Conservation (phyloP, 257 asterid species). For the Linaria vulgaris region DNA sequence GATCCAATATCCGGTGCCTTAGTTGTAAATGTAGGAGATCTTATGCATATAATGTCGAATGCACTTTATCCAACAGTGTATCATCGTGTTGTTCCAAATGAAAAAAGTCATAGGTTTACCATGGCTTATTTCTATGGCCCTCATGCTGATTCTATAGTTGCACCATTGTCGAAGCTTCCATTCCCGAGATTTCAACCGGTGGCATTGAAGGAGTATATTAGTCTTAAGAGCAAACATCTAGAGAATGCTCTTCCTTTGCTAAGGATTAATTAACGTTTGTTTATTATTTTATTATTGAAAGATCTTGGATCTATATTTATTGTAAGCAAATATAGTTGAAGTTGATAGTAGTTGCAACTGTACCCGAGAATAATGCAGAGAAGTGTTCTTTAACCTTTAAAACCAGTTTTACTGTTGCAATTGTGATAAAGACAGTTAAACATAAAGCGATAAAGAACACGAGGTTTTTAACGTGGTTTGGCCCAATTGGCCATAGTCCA, state of each 20-base stretch:
- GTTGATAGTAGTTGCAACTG: too few species aligned
- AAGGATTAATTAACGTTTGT: slow-evolving; percentile 22
- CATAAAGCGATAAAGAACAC: too few species aligned
- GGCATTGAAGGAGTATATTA: slow-evolving; percentile 54
- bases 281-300: too few species aligned
- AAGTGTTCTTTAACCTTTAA: too few species aligned
- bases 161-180: slow-evolving; percentile 37
- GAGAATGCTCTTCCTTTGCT: slow-evolving; percentile 51
- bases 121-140: slow-evolving; percentile 64
- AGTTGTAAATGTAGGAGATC: slow-evolving; percentile 66
- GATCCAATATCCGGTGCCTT: slow-evolving; percentile 51
- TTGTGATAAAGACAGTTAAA: too few species aligned
- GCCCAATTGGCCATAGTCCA: too few species aligned
- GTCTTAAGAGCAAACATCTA: slow-evolving; percentile 57
- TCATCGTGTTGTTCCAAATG: slow-evolving; percentile 71
- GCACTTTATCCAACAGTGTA: slow-evolving; percentile 38
- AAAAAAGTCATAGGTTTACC: slow-evolving; percentile 44
- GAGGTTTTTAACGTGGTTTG: too few species aligned
- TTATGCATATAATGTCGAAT: slow-evolving; percentile 68
- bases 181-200: slow-evolving; percentile 43
- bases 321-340: too few species aligned
- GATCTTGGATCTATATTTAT: neutral
- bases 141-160: slow-evolving; percentile 38
- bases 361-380: too few species aligned
- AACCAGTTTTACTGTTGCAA: too few species aligned